Evolutionary conservation across 768 basidiomycete genomes (phyloP).

Genomic region (Phaffia australis): DNA sequence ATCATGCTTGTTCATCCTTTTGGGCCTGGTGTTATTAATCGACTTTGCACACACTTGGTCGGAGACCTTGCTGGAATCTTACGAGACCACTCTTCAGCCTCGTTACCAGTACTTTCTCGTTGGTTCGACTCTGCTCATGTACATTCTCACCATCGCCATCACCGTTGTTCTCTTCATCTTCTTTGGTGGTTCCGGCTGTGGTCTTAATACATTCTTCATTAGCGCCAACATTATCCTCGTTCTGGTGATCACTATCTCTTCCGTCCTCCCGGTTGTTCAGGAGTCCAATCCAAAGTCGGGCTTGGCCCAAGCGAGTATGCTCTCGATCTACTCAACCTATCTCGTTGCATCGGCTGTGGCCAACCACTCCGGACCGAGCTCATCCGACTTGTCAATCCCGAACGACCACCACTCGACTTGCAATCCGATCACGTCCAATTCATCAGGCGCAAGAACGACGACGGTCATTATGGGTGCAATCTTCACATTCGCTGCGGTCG

Average conservation of each 20-base stretch:
- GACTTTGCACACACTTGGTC: slow-evolving; percentile 99
- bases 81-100: slow-evolving; percentile 77
- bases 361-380: slow-evolving; percentile 48
- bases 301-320: slow-evolving; percentile 89
- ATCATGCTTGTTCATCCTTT: slow-evolving; percentile 86
- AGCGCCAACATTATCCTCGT: slow-evolving; percentile 79
- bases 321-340: slow-evolving; percentile 95
- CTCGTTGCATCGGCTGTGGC: slow-evolving; percentile 85
- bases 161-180: slow-evolving; percentile 83
- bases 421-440: slow-evolving; percentile 68
- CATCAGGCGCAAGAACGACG: slow-evolving; percentile 58
- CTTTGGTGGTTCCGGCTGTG: slow-evolving; percentile 77
- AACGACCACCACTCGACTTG: slow-evolving; percentile 55
- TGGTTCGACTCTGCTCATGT: slow-evolving; percentile 81
- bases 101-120: slow-evolving; percentile 95
- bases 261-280: slow-evolving; percentile 74
- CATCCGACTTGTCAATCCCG: no score
- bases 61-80: slow-evolving; percentile 89
- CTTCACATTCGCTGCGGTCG: slow-evolving; percentile 96
- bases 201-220: slow-evolving; percentile 93
- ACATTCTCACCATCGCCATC: slow-evolving; percentile 67
- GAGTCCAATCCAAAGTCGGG: slow-evolving; percentile 89
- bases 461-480: slow-evolving; percentile 80
- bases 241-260: slow-evolving; percentile 66
- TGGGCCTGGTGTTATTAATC: slow-evolving; percentile 91